Conservation (phyloP, 345 rosid genomes). For the Brassica nigra region DNA sequence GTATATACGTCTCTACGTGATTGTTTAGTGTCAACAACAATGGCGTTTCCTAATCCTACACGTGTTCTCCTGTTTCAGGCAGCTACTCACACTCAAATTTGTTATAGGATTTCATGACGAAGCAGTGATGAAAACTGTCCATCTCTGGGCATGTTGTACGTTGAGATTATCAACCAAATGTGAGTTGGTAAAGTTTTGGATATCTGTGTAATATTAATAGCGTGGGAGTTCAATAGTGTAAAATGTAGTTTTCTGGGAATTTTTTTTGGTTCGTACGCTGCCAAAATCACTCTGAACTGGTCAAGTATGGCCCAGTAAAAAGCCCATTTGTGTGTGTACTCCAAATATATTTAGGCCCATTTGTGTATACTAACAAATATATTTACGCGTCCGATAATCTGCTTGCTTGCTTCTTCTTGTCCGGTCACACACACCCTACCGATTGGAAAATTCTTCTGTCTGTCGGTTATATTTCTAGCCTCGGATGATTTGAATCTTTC, state of each 20-base stretch:
- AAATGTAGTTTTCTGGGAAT: not conserved
- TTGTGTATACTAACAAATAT: not conserved
- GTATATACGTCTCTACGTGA: constrained; percentile 21
- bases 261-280: not conserved
- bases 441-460: not conserved
- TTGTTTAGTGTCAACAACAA: not conserved
- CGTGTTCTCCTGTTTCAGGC: constrained; percentile 22
- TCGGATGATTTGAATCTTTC: not conserved
- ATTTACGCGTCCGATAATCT: not conserved
- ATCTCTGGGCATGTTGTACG: not conserved
- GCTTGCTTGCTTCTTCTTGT: not conserved
- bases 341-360: not conserved
- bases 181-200: constrained; percentile 35
- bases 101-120: not conserved
- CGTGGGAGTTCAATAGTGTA: not conserved
- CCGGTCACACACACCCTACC: not conserved
- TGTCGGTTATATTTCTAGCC: not conserved
- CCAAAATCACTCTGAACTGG: not conserved
- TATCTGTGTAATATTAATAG: not conserved
- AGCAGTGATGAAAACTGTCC: not conserved
- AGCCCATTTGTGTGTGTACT: not conserved
- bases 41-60: constrained; percentile 2
- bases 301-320: constrained; percentile 9
- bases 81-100: constrained; percentile 11
- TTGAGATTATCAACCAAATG: constrained; percentile 28